Conservation (phyloP, 352 stramenopile genomes). For the Globisporangium okanoganense region DNA sequence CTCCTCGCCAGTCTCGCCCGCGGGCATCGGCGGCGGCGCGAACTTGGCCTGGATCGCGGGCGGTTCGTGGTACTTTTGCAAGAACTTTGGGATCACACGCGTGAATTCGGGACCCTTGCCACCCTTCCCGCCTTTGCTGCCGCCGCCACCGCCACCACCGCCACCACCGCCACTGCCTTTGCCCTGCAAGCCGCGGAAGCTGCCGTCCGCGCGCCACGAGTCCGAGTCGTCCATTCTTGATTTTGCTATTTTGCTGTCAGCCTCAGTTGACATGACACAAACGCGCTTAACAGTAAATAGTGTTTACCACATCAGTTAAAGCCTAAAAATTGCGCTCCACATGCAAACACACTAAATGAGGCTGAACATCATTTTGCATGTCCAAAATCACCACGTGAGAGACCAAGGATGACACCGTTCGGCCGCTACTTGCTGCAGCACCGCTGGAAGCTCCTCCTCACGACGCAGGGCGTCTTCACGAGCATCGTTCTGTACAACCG, state of each 20-base stretch:
- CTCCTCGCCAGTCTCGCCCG: conserved; percentile 42
- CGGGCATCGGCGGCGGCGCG: conserved; percentile 29
- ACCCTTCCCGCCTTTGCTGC: conserved; percentile 16
- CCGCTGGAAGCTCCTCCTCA: conserved; percentile 77
- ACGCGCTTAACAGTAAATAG: no score
- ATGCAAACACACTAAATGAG: no score
- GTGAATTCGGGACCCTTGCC: conserved; percentile 69
- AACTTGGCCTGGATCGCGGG: conserved; percentile 74
- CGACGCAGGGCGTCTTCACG: conserved; percentile 67
- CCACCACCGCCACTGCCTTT: conserved; percentile 16
- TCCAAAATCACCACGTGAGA: neutral
- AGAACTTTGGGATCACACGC: conserved; percentile 80
- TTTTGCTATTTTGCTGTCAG: neutral
- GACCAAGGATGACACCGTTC: conserved; percentile 37
- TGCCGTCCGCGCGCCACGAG: conserved; percentile 66
- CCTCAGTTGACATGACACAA: neutral
- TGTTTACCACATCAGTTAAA: no score
- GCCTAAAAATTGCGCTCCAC: no score
- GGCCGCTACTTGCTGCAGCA: conserved; percentile 56
- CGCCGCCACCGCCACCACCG: no score
- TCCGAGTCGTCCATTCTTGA: conserved; percentile 61
- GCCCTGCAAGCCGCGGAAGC: conserved; percentile 48
- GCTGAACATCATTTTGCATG: neutral
- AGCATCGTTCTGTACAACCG: conserved; percentile 57
- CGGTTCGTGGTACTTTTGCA: conserved; percentile 69